Conservation (phyloP, 78 protist species). For the Parvularia atlantis region DNA sequence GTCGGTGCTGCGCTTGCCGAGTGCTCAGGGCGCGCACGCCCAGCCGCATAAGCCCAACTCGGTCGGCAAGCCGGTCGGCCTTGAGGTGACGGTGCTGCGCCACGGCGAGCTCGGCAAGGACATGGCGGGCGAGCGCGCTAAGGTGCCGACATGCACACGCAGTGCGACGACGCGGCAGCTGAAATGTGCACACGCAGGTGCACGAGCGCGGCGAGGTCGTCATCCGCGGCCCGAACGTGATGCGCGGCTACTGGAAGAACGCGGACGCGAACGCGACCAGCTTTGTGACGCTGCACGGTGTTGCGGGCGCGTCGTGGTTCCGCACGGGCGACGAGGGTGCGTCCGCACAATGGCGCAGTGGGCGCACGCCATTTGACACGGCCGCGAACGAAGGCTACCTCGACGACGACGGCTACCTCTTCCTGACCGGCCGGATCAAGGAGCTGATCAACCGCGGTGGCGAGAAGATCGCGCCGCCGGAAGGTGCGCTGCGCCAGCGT, state of each 20-base stretch:
- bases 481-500: not conserved
- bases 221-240: constrained; percentile 53
- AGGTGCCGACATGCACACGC: too few relatives aligned
- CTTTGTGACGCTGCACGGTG: too few relatives aligned
- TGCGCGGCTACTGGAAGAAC: constrained; percentile 53
- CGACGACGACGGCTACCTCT: constrained; percentile 52
- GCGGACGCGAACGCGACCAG: constrained; percentile 61
- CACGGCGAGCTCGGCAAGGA: too few relatives aligned
- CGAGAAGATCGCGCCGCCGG: constrained; percentile 56
- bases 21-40: too few relatives aligned
- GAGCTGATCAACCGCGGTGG: constrained; percentile 77
- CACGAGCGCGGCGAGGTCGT: constrained; percentile 63
- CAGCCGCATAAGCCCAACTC: too few relatives aligned
- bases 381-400: constrained; percentile 38
- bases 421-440: constrained; percentile 69
- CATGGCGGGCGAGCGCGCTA: too few relatives aligned
- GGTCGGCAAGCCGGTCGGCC: too few relatives aligned
- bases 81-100: too few relatives aligned
- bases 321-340: constrained; percentile 71
- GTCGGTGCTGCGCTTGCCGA: too few relatives aligned
- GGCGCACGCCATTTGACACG: not conserved
- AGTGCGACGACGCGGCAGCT: not conserved
- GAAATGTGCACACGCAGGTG: too few relatives aligned
- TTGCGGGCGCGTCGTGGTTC: constrained; percentile 58
- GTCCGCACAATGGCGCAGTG: not conserved